phyloP scores from a whole-genome alignment of 257 asterid genomes.

The Nemophila menziesii region DNA sequence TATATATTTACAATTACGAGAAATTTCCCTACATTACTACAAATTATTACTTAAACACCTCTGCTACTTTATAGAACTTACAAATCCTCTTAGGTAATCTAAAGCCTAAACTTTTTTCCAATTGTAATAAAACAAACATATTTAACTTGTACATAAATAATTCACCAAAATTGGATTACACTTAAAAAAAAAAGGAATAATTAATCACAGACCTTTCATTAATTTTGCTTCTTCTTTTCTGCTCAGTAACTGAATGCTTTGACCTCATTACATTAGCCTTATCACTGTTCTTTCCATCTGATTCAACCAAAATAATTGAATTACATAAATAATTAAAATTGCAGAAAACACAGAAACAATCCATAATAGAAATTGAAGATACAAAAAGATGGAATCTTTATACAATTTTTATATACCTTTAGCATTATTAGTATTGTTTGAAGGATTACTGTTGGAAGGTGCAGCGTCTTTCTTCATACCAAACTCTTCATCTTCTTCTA shows the following conservation, averaged over 20 bases:
- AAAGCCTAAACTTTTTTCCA: no score
- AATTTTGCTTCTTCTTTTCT: conserved; percentile 30
- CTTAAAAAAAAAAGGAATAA: background rate
- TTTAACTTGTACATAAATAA: background rate
- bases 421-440: conserved; percentile 22
- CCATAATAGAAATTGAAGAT: background rate
- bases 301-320: background rate
- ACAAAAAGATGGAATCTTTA: background rate
- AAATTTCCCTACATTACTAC: no score
- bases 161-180: background rate
- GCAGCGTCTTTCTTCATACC: conserved; percentile 44
- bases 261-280: conserved; percentile 30
- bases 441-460: conserved; percentile 35
- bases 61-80: no score
- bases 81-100: no score
- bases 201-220: conserved; percentile 22
- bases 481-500: conserved; percentile 62
- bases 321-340: background rate
- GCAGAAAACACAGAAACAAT: background rate
- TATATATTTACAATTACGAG: no score
- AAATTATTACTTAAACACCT: background rate
- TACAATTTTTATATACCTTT: conserved; percentile 27
- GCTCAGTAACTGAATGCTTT: conserved; percentile 35
- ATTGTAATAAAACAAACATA: background rate
- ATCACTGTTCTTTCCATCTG: conserved; percentile 30